Evolutionary conservation across 345 rosid genomes (phyloP), one percentile per base, ranked within the genome.

Genomic region (Turnera subulata): DNA sequence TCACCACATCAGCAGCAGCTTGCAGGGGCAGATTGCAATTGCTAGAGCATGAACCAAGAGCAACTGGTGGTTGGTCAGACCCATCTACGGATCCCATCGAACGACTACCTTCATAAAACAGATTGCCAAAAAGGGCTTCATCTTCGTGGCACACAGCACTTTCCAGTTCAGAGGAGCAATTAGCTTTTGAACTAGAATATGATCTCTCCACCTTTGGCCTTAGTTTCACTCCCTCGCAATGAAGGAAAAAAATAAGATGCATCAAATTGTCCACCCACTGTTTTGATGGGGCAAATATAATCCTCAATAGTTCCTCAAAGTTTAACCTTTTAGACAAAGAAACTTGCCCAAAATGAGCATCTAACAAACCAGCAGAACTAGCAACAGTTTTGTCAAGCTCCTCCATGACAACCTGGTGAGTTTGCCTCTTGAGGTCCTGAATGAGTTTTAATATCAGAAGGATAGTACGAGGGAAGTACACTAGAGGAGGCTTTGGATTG

Each of bases 101-200:
- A 45, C 97, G 85, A 65, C 83, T 56, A 55, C 85, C 85, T 75
- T 93, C 99, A 52, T 81, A 85, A 77, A 93, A 93, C 65, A 93
- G 89, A 65, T 89, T 86, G 13, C 99, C 99, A 63, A 93, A 93
- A 60, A 93, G 83, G 26, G 96, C 96, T 61, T 93, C 99, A 61
- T 93, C 99, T 19, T 93, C 99, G 76, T 84, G 99, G 59, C 84
- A 83, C 71, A 75, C 74, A 33, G 83, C 79, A 72, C 71, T 87
- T 64, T 89, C 99, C 62, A 70, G 68, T 75, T 93, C 99, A 16
- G 82, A 50, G 23, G 81, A 71, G 64, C 80, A 79, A 74, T 66
- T 85, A 61, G 76, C 59, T 69, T 83, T 89, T 38, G 71, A 68
- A 71, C 69, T 77, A 38, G 96, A 82, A 62, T 68, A 72, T 32